phyloP scores from a whole-genome alignment of 1,284 basidiomycete species.

The Cutaneotrichosporon sp. region DNA sequence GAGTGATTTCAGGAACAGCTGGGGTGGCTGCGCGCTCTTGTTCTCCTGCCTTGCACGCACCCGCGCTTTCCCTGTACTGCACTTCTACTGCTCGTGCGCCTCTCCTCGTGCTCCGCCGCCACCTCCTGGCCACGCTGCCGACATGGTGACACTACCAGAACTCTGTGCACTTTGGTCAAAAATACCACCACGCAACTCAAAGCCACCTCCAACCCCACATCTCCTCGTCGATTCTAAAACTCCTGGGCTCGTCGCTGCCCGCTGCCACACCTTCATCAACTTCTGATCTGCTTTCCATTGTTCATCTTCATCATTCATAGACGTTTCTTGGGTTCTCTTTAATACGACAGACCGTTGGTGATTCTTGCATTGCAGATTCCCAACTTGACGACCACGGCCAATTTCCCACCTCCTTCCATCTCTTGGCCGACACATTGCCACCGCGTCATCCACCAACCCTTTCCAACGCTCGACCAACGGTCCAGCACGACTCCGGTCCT shows the following conservation, averaged over 20 bases:
- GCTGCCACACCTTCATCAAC: neutral
- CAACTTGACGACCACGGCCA: neutral
- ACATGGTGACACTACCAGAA: neutral
- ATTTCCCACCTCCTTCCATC: neutral
- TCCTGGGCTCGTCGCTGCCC: neutral
- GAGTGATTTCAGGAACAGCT: neutral
- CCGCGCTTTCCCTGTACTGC: too few species aligned
- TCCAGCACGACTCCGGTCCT: neutral
- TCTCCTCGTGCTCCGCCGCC: neutral
- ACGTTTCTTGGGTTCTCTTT: neutral
- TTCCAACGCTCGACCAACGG: neutral
- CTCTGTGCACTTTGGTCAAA: neutral
- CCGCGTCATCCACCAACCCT: neutral
- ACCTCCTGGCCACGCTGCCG: neutral
- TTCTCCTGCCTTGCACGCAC: neutral
- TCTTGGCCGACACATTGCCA: neutral
- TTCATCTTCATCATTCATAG: neutral
- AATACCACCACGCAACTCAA: neutral
- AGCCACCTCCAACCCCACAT: neutral
- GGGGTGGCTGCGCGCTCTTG: neutral
- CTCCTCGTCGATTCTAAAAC: neutral
- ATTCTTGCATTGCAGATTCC: neutral
- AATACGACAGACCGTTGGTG: too few species aligned
- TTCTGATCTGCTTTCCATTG: neutral
- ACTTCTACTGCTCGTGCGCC: neutral